Conservation (phyloP, 1,284 basidiomycete species). For the Inonotus hispidus region DNA sequence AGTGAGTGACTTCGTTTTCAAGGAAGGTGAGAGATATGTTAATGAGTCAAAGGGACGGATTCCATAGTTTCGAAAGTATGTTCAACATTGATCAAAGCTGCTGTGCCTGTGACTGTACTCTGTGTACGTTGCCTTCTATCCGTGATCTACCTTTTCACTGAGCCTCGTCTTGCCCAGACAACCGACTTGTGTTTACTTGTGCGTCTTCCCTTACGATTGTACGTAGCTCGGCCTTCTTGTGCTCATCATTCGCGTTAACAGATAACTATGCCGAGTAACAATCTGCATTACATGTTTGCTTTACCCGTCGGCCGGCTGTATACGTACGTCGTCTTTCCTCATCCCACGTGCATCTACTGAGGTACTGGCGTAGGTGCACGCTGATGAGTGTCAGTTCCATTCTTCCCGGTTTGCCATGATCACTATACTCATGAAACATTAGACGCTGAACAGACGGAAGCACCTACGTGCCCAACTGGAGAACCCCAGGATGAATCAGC, state of each 20-base stretch:
- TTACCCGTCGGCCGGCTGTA: conserved; percentile 6
- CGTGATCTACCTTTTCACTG: background rate
- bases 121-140: background rate
- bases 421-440: background rate
- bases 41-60: background rate
- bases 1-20: background rate
- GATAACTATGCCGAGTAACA: conserved; percentile 3
- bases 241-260: background rate
- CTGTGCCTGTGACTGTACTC: background rate
- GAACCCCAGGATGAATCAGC: background rate
- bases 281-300: conserved; percentile 4
- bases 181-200: conserved; percentile 2
- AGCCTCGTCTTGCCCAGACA: background rate
- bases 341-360: background rate
- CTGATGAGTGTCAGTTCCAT: background rate
- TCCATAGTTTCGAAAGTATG: conserved; percentile 4
- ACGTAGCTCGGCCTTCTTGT: too few species aligned
- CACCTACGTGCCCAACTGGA: background rate
- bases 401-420: background rate
- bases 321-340: background rate
- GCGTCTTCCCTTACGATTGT: background rate
- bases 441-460: conserved; percentile 2
- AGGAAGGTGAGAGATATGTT: background rate
- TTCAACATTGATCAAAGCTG: background rate
- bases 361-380: background rate